phyloP scores from a whole-genome alignment of 441 rosid species.

The Bruguiera hainesii region DNA sequence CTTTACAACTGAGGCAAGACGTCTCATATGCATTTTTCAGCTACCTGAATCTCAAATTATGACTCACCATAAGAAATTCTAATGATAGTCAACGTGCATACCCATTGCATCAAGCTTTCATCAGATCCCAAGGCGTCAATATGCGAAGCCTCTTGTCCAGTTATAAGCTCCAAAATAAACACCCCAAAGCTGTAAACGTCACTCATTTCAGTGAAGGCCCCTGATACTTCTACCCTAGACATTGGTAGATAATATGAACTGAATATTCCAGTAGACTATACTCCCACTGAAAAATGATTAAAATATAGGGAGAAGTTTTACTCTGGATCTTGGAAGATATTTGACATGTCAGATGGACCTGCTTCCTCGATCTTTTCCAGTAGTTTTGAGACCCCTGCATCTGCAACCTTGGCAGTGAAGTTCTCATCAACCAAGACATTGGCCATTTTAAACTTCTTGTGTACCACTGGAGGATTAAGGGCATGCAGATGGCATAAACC shows the following conservation, averaged over 20 bases:
- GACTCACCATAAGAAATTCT: not conserved
- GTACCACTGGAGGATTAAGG: constrained; percentile 53
- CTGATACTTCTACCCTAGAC: constrained; percentile 36
- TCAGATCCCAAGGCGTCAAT: constrained; percentile 31
- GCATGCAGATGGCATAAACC: constrained; percentile 57
- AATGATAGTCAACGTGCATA: constrained; percentile 16
- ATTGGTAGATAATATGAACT: constrained; percentile 3
- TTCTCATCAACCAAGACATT: constrained; percentile 66
- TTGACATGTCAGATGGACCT: constrained; percentile 46
- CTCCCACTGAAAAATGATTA: constrained; percentile 14
- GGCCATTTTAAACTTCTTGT: constrained; percentile 59
- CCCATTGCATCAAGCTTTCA: constrained; percentile 49
- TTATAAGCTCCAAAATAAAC: constrained; percentile 61
- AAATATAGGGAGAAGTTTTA: constrained; percentile 28
- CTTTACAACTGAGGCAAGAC: no score
- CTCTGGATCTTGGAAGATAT: constrained; percentile 53
- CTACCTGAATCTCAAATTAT: no score
- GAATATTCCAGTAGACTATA: constrained; percentile 1
- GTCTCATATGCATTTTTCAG: no score
- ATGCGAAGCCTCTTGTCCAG: constrained; percentile 38
- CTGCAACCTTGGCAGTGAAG: constrained; percentile 58
- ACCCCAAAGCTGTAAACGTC: constrained; percentile 69
- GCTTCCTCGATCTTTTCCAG: constrained; percentile 46
- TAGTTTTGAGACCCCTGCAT: constrained; percentile 45
- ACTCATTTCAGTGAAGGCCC: constrained; percentile 38